Evolutionary conservation across 192 early-diverging fungal species (phyloP).

Genomic region (Rhizophagus clarus): DNA sequence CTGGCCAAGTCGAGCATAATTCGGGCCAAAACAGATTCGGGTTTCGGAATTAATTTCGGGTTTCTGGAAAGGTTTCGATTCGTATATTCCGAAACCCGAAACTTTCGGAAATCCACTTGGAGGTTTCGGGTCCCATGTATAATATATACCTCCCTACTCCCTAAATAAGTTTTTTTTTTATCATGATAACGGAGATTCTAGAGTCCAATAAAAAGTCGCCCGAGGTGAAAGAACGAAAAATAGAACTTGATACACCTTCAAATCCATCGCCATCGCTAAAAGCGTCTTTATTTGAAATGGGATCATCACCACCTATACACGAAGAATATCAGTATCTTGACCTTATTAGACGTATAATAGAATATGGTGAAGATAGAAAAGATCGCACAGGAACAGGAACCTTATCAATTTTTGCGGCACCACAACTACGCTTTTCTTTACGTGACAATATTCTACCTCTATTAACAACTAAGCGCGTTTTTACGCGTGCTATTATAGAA

Average conservation of each 20-base stretch:
- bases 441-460: slow-evolving; percentile 77
- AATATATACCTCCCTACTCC: too few species aligned
- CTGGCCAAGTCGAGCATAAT: too few species aligned
- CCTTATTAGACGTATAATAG: slow-evolving; percentile 72
- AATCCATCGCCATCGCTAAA: neutral
- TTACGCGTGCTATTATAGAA: slow-evolving; percentile 87
- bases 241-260: neutral
- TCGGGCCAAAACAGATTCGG: too few species aligned
- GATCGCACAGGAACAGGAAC: slow-evolving; percentile 95
- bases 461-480: slow-evolving; percentile 94
- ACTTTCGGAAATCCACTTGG: too few species aligned
- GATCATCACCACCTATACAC: slow-evolving; percentile 31
- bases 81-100: too few species aligned
- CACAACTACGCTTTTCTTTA: slow-evolving; percentile 83
- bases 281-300: neutral
- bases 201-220: too few species aligned
- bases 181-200: too few species aligned
- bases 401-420: slow-evolving; percentile 81
- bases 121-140: too few species aligned
- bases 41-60: too few species aligned
- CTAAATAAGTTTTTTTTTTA: too few species aligned
- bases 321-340: slow-evolving; percentile 90
- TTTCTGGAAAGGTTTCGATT: too few species aligned
- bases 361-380: slow-evolving; percentile 67
- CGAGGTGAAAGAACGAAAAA: neutral